phyloP scores from a whole-genome alignment of 805 yeast genomes.

The Cyberlindnera veronae region DNA sequence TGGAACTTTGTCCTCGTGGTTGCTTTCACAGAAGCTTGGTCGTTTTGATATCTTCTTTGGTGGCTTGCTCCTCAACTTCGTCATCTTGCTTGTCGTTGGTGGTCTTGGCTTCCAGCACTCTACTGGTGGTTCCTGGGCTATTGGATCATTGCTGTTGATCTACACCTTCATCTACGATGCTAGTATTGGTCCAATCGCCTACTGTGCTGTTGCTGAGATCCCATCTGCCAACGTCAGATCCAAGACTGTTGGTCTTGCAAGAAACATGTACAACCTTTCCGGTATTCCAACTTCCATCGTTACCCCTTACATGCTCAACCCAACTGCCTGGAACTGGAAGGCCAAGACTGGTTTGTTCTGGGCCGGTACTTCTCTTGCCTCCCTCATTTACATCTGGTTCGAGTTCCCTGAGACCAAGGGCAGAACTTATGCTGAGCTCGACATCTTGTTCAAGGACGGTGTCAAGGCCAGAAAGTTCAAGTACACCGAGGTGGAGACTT shows the following conservation, averaged over 20 bases:
- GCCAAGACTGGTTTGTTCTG: conserved; percentile 44
- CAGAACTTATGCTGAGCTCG: conserved; percentile 56
- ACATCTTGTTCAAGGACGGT: conserved; percentile 39
- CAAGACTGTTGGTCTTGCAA: conserved; percentile 37
- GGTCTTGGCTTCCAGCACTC: conserved; percentile 23
- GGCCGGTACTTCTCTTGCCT: conserved; percentile 34
- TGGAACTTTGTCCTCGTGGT: conserved; percentile 34
- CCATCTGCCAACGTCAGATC: conserved; percentile 39
- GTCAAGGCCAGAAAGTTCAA: conserved; percentile 33
- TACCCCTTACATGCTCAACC: conserved; percentile 46
- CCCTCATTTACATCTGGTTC: conserved; percentile 42
- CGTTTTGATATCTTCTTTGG: conserved; percentile 30
- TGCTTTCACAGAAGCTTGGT: conserved; percentile 30
- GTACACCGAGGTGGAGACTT: conserved; percentile 19
- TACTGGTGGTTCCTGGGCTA: conserved; percentile 24
- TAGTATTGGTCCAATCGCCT: conserved; percentile 40
- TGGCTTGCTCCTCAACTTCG: conserved; percentile 16
- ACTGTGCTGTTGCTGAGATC: conserved; percentile 37
- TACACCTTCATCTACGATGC: conserved; percentile 34
- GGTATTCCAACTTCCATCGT: conserved; percentile 35
- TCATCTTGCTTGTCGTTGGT: conserved; percentile 26
- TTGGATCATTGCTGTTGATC: conserved; percentile 29
- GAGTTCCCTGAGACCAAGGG: conserved; percentile 55
- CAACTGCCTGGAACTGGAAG: conserved; percentile 40
- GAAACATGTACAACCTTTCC: conserved; percentile 30